Conservation (phyloP, 139 green algal species). For the Auxenochlorella pyrenoidosa region DNA sequence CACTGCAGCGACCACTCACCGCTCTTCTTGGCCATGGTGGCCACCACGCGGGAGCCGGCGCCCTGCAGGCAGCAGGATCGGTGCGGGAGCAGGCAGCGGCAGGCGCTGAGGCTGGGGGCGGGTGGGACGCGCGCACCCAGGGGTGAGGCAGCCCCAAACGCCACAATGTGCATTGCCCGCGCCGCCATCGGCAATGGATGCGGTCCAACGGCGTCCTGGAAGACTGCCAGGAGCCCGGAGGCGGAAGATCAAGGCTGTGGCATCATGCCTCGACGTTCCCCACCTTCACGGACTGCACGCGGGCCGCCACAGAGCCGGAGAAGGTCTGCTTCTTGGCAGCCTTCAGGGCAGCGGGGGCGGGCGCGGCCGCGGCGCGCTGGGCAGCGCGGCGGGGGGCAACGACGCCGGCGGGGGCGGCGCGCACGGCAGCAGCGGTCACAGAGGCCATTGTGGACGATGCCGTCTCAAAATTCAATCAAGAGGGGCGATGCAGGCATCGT, state of each 20-base stretch:
- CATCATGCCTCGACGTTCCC: not conserved
- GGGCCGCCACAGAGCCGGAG: not conserved
- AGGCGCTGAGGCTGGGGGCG: not conserved
- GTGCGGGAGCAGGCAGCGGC: not conserved
- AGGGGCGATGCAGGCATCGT: no score
- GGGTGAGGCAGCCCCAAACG: not conserved
- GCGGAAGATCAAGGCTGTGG: not conserved
- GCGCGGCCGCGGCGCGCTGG: not conserved
- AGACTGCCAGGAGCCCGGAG: not conserved
- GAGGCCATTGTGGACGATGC: constrained; percentile 23
- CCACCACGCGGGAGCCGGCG: constrained; percentile 40
- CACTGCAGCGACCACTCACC: not conserved
- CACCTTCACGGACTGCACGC: constrained; percentile 39
- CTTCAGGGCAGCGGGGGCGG: not conserved
- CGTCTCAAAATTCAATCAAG: no score
- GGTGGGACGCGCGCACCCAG: not conserved
- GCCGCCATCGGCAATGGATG: not conserved
- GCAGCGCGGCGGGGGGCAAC: constrained; percentile 2
- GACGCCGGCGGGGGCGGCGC: not conserved
- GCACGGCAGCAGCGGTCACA: constrained; percentile 21
- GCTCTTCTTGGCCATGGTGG: constrained; percentile 57
- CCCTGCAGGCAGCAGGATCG: constrained; percentile 16
- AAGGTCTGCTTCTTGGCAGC: constrained; percentile 37
- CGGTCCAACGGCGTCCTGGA: not conserved
- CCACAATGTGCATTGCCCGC: not conserved